Evolutionary conservation across 495 filamentous ascomycete species (phyloP), one percentile per base, ranked within the genome.

Genomic region (Penicillium nucicola): DNA sequence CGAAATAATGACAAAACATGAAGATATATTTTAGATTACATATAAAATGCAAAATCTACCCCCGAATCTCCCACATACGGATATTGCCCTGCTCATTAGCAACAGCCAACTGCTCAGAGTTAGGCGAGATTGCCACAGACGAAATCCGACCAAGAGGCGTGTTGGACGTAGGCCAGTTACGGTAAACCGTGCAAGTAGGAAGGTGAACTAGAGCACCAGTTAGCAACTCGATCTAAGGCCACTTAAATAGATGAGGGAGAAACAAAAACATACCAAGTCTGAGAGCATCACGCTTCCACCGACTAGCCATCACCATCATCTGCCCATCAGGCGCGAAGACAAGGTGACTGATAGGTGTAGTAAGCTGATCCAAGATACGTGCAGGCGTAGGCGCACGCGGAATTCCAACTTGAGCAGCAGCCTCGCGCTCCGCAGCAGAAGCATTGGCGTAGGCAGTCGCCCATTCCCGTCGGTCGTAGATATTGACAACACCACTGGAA

Each of bases 131-230:
- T 15, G 89, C 86, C 38, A 96, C 83, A 1, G 84, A 79, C 3
- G 86, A 88, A 44, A 97, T 84, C 28, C 90, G 78, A 0, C 95
- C 95, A 50, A 98, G 62, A 9, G 95, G 92, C 46, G 93, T 98
- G 65, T 84, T 82, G 33, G 81, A 79, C 34, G 93, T 98, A 17
- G 93, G 93, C 93, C 93, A 98, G 69, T 98, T 97, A 59, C 82
- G 83, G 76, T 93, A 98, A 13, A 97, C 90, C 2, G 90, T 95
- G 64, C 90, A 95, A 50, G 81, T 88, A 1, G 92, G 92, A 57
- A 98, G 71, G 68, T 98, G 93, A 31, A 93, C 91, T 77, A 50
- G 51, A 17, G 37, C 12, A 31, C 12, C 4, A 39, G 57, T 64
- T 58, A 53, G 54, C 23, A 61, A 49, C 13, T 15, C 22, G 35